These are phyloP conservation scores for Brassica rapa DNA, from an alignment of 345 rosid species.

Conservation along the genomic window DNA sequence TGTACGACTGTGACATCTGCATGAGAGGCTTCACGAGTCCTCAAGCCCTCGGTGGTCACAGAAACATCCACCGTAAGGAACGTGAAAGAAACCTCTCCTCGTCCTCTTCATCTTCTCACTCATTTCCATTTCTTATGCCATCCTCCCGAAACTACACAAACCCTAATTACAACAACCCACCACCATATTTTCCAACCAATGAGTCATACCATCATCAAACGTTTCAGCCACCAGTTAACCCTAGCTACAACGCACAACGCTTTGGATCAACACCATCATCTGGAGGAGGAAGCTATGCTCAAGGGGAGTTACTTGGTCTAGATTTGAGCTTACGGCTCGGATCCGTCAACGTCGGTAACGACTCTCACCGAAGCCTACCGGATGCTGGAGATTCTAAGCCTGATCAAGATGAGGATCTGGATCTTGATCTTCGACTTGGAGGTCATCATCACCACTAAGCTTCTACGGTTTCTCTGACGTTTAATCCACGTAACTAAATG, in stretches of 20 bases:
- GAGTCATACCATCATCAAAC: conserved; percentile 27
- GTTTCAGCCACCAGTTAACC: conserved; percentile 24
- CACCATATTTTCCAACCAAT: conserved; percentile 21
- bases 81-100: conserved; percentile 20
- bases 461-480: background rate
- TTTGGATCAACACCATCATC: conserved; percentile 18
- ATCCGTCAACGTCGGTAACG: conserved; percentile 31
- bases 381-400: conserved; percentile 33
- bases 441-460: conserved; percentile 33
- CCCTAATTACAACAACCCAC: conserved; percentile 13
- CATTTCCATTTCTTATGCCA: conserved; percentile 11
- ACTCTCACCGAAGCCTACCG: conserved; percentile 17
- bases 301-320: conserved; percentile 47
- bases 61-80: conserved; percentile 76
- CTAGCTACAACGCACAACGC: conserved; percentile 20
- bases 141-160: conserved; percentile 13
- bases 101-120: conserved; percentile 16
- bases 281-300: conserved; percentile 9
- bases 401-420: conserved; percentile 53
- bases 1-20: conserved; percentile 74
- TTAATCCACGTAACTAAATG: conserved; percentile 1
- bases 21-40: conserved; percentile 87
- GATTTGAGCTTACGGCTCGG: conserved; percentile 62
- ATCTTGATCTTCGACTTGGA: conserved; percentile 93
- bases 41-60: conserved; percentile 93